phyloP scores from a whole-genome alignment of 2,329 filamentous ascomycete species.

The Fonsecaea nubica region DNA sequence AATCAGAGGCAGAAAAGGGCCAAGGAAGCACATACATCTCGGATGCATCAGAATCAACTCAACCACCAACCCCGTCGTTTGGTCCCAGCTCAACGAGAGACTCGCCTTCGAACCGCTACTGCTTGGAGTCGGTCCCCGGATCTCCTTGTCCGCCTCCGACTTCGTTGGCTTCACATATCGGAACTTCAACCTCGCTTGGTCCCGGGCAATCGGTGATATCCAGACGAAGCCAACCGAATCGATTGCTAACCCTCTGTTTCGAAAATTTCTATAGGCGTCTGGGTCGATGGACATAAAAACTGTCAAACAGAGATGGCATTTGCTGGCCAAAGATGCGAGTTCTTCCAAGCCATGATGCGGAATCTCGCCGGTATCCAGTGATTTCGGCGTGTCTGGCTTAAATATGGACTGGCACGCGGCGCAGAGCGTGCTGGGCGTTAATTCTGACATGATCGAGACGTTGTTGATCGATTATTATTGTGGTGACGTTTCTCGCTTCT shows the following conservation, averaged over 20 bases:
- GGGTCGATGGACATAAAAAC: slow-evolving; percentile 40
- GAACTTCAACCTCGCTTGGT: slow-evolving; percentile 39
- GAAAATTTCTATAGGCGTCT: slow-evolving; percentile 37
- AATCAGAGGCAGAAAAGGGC: background rate
- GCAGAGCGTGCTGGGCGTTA: slow-evolving; percentile 36
- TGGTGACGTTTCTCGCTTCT: slow-evolving; percentile 12
- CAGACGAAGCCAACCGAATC: slow-evolving; percentile 34
- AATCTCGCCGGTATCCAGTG: slow-evolving; percentile 33
- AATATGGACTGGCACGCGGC: slow-evolving; percentile 38
- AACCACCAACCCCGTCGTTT: slow-evolving; percentile 26
- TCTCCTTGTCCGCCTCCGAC: slow-evolving; percentile 19
- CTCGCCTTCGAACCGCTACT: slow-evolving; percentile 29
- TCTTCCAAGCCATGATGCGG: slow-evolving; percentile 38
- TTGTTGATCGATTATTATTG: background rate
- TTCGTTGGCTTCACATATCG: slow-evolving; percentile 34
- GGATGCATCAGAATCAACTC: slow-evolving; percentile 41
- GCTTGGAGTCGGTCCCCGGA: slow-evolving; percentile 23
- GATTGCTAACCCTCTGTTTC: slow-evolving; percentile 20
- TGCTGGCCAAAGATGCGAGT: slow-evolving; percentile 37
- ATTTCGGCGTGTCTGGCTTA: slow-evolving; percentile 23
- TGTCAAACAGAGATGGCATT: slow-evolving; percentile 40
- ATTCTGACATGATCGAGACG: slow-evolving; percentile 26
- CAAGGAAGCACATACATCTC: slow-evolving; percentile 32
- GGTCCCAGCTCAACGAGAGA: slow-evolving; percentile 20
- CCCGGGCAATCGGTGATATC: slow-evolving; percentile 38